phyloP scores from a whole-genome alignment of 2,329 filamentous ascomycete genomes.

The Paracoccidioides lutzii region DNA sequence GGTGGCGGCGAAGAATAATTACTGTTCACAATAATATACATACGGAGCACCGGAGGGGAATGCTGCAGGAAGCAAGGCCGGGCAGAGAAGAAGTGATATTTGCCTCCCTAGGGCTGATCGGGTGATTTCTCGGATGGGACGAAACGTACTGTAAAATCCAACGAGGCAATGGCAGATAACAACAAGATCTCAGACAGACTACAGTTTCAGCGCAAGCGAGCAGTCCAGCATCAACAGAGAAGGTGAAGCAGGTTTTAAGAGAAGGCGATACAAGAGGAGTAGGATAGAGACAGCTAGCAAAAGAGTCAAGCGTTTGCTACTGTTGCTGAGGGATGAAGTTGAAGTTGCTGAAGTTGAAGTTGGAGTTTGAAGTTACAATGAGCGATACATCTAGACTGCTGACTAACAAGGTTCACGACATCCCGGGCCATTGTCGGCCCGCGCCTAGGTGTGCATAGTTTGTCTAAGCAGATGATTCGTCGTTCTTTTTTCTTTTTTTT shows the following conservation, averaged over 20 bases:
- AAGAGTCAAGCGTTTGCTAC: neutral
- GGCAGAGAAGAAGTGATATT: neutral
- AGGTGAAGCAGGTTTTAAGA: too few species aligned
- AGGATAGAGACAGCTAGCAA: neutral
- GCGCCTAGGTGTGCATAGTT: too few species aligned
- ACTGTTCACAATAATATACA: neutral
- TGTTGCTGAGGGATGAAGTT: too few species aligned
- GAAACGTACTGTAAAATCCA: neutral
- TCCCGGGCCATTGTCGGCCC: too few species aligned
- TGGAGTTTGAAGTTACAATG: neutral
- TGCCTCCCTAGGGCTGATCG: neutral
- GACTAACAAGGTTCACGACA: too few species aligned
- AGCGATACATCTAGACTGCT: neutral
- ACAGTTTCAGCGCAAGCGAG: neutral
- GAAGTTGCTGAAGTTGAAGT: neutral
- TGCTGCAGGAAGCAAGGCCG: neutral
- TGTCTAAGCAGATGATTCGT: too few species aligned
- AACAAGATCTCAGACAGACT: neutral
- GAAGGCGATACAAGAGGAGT: neutral
- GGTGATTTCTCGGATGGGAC: neutral
- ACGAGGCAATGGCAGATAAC: neutral
- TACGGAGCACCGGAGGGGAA: neutral
- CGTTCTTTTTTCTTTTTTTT: too few species aligned
- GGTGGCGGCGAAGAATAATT: neutral
- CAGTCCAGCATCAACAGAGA: neutral